Percentiles rank a stretch among this genome's conserved stretches.
Evolutionary conservation across 2,329 filamentous ascomycete genomes (phyloP).

Genomic region (Cercospora sp.): DNA sequence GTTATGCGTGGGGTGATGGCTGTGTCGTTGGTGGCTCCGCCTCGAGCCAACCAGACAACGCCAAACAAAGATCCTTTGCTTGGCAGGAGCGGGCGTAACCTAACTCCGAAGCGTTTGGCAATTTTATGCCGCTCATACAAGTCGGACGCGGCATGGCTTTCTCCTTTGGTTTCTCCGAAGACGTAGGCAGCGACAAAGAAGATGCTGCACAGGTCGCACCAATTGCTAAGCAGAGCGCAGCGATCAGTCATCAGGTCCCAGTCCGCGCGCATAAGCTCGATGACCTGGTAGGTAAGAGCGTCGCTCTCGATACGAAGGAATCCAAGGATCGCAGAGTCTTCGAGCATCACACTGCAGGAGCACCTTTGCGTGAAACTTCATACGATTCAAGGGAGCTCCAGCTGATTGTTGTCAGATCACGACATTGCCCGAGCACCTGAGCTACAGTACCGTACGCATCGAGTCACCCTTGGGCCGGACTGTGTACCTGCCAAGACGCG

Average conservation of each 20-base stretch:
- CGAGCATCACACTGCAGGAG: neutral
- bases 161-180: conserved; percentile 61
- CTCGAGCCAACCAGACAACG: neutral
- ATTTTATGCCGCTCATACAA: neutral
- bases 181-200: conserved; percentile 54
- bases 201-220: conserved; percentile 9
- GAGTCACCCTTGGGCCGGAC: conserved; percentile 58
- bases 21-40: neutral
- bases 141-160: conserved; percentile 43
- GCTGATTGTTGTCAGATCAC: conserved; percentile 46
- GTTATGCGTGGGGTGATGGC: neutral
- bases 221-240: conserved; percentile 11
- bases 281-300: conserved; percentile 49
- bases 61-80: neutral
- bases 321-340: neutral
- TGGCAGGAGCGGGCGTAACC: neutral
- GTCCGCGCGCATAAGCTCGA: conserved; percentile 44
- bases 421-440: conserved; percentile 70
- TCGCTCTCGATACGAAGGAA: neutral
- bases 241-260: conserved; percentile 8
- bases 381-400: neutral
- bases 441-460: conserved; percentile 64
- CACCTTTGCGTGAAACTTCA: neutral
- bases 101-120: neutral
- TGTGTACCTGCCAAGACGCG: conserved; percentile 66